Evolutionary conservation across 2,329 filamentous ascomycete genomes (phyloP).

Genomic region (Penicillium sp.): DNA sequence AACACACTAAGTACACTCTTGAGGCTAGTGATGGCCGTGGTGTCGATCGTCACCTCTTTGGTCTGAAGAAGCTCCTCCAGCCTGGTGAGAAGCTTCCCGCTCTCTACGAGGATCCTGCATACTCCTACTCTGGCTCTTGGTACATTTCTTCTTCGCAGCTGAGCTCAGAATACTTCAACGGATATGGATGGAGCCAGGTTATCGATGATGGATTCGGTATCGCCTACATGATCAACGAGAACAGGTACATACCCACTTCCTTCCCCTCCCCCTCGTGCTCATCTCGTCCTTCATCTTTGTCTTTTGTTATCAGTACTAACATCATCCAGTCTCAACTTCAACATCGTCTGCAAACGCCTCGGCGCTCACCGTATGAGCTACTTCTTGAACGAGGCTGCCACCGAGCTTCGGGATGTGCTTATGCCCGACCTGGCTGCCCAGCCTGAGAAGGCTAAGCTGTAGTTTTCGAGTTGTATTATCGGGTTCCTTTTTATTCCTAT

Average conservation of each 20-base stretch:
- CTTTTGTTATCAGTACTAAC: slow-evolving; percentile 3
- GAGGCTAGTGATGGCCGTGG: slow-evolving; percentile 90
- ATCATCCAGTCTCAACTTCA: slow-evolving; percentile 82
- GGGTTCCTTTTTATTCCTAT: background rate
- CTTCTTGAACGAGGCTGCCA: slow-evolving; percentile 90
- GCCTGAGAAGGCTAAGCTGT: slow-evolving; percentile 83
- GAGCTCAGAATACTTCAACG: slow-evolving; percentile 96
- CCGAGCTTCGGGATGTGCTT: slow-evolving; percentile 84
- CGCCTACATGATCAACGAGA: slow-evolving; percentile 99
- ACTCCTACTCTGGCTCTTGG: slow-evolving; percentile 80
- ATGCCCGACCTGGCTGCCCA: slow-evolving; percentile 68
- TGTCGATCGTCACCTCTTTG: slow-evolving; percentile 95
- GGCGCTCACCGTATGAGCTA: slow-evolving; percentile 92
- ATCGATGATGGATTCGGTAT: slow-evolving; percentile 95
- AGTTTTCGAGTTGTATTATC: slow-evolving; percentile 32
- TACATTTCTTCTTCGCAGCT: slow-evolving; percentile 86
- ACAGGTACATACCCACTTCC: slow-evolving; percentile 60
- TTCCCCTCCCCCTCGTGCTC: too few relatives aligned
- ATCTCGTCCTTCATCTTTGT: background rate
- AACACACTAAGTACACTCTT: slow-evolving; percentile 86
- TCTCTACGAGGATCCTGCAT: slow-evolving; percentile 86
- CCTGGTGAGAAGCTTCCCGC: slow-evolving; percentile 77
- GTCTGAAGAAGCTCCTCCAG: slow-evolving; percentile 84
- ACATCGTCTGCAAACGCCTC: slow-evolving; percentile 90
- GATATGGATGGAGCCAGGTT: slow-evolving; percentile 98